Evolutionary conservation across 768 basidiomycete genomes (phyloP).

Genomic region (Neoboletus brunneissimus): DNA sequence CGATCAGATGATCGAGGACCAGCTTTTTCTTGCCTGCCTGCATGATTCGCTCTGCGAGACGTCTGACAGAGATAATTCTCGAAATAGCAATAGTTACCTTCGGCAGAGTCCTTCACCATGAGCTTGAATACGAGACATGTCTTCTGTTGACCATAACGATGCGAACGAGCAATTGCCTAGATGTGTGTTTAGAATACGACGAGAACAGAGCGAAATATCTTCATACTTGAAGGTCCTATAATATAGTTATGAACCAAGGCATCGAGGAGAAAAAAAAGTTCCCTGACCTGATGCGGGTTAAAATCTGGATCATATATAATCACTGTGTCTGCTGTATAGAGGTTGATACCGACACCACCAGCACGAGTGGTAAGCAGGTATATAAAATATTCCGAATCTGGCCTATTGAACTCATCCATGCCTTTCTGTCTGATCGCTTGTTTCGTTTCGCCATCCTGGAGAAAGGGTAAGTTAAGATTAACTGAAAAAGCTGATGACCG

Average conservation of each 20-base stretch:
- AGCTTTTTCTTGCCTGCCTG: constrained; percentile 95
- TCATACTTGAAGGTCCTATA: constrained; percentile 81
- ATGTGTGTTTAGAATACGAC: constrained; percentile 6
- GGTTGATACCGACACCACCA: constrained; percentile 91
- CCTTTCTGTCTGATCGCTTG: constrained; percentile 83
- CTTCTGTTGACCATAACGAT: constrained; percentile 94
- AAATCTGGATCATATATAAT: constrained; percentile 95
- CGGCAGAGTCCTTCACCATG: constrained; percentile 92
- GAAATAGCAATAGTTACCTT: constrained; percentile 49
- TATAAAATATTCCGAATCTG: constrained; percentile 83
- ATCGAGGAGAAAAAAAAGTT: not conserved
- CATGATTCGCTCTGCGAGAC: constrained; percentile 77
- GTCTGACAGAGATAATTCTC: constrained; percentile 1
- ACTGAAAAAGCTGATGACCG: constrained; percentile 15
- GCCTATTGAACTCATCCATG: constrained; percentile 93
- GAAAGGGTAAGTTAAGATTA: constrained; percentile 7
- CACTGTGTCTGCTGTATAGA: constrained; percentile 90
- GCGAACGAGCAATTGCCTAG: constrained; percentile 91
- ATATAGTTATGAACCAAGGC: constrained; percentile 10
- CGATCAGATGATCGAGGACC: constrained; percentile 90
- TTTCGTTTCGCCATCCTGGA: constrained; percentile 86
- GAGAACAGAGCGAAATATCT: not conserved
- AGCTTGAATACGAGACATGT: constrained; percentile 94
- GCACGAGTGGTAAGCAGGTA: constrained; percentile 92
- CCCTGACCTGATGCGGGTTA: constrained; percentile 87